phyloP scores from a whole-genome alignment of 2,329 filamentous ascomycete species.

The Aspergillus aculeatus region DNA sequence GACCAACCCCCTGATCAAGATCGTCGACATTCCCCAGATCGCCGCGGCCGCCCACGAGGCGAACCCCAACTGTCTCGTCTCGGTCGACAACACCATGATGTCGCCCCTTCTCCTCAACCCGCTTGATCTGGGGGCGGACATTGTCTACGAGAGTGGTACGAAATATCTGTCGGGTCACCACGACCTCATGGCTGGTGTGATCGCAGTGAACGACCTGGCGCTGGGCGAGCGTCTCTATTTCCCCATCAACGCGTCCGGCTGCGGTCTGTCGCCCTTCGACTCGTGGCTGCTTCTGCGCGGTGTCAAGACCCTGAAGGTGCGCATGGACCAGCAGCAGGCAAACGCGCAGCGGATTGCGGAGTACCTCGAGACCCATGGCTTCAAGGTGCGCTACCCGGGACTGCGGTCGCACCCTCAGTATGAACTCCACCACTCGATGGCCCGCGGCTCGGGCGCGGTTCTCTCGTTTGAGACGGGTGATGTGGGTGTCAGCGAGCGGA shows the following conservation, averaged over 20 bases:
- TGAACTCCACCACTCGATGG: conserved; percentile 92
- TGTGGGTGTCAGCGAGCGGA: conserved; percentile 76
- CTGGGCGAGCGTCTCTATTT: conserved; percentile 92
- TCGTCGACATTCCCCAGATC: conserved; percentile 85
- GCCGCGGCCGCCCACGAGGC: conserved; percentile 71
- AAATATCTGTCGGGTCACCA: conserved; percentile 98
- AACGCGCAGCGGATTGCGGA: conserved; percentile 89
- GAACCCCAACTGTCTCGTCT: conserved; percentile 76
- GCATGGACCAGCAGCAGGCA: conserved; percentile 96
- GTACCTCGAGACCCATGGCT: conserved; percentile 87
- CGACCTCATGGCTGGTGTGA: conserved; percentile 97
- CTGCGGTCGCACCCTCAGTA: conserved; percentile 95
- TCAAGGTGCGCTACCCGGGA: conserved; percentile 92
- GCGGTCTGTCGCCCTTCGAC: conserved; percentile 90
- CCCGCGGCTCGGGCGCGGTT: conserved; percentile 88
- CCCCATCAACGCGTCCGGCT: conserved; percentile 94
- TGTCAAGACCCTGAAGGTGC: conserved; percentile 93
- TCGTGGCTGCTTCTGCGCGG: conserved; percentile 93
- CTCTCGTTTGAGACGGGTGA: conserved; percentile 96
- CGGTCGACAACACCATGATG: conserved; percentile 99
- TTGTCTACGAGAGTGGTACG: conserved; percentile 96
- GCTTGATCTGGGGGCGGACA: conserved; percentile 88
- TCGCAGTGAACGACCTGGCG: conserved; percentile 79
- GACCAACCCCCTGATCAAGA: conserved; percentile 97
- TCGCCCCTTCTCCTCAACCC: conserved; percentile 93